Percentiles rank a stretch among this genome's conserved stretches.
phyloP scores from a whole-genome alignment of 1,284 basidiomycete species.

The Erythrobasidium hasegawianum region DNA sequence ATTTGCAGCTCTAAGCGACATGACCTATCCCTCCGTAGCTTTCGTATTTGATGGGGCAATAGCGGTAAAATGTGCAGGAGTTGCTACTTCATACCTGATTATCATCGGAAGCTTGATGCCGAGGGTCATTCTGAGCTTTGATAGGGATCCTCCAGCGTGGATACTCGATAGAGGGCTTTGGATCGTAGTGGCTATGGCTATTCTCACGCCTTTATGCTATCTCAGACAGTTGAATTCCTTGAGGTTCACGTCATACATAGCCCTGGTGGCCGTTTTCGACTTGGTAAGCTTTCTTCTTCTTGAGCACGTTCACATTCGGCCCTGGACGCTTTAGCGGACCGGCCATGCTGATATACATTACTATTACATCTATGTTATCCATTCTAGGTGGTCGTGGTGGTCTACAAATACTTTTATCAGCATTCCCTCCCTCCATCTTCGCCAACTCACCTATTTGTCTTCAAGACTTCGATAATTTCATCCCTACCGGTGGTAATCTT shows the following conservation, averaged over 20 bases:
- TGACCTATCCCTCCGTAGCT: conserved; percentile 73
- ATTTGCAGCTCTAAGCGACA: conserved; percentile 77
- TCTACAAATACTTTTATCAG: conserved; percentile 42
- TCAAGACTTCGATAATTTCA: conserved; percentile 73
- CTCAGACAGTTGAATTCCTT: conserved; percentile 66
- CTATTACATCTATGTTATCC: background rate
- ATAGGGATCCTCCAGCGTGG: conserved; percentile 60
- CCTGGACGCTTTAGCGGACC: background rate
- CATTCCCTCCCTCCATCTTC: conserved; percentile 37
- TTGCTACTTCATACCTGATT: conserved; percentile 82
- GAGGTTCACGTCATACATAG: conserved; percentile 66
- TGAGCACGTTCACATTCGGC: background rate
- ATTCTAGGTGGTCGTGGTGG: conserved; percentile 41
- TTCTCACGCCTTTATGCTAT: conserved; percentile 84
- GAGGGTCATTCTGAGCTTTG: conserved; percentile 80
- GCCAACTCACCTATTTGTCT: conserved; percentile 52
- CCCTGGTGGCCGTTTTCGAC: conserved; percentile 68
- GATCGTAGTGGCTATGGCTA: conserved; percentile 75
- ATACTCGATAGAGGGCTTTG: conserved; percentile 73
- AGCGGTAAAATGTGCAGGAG: conserved; percentile 71
- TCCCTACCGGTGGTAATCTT: conserved; percentile 75
- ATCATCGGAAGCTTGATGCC: conserved; percentile 91
- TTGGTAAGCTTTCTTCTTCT: conserved; percentile 54
- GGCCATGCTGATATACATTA: background rate
- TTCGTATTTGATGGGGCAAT: conserved; percentile 90